These are phyloP conservation scores for Taiozyma onychis DNA, from an alignment of 1,139 yeast genomes.

Conservation along the genomic window DNA sequence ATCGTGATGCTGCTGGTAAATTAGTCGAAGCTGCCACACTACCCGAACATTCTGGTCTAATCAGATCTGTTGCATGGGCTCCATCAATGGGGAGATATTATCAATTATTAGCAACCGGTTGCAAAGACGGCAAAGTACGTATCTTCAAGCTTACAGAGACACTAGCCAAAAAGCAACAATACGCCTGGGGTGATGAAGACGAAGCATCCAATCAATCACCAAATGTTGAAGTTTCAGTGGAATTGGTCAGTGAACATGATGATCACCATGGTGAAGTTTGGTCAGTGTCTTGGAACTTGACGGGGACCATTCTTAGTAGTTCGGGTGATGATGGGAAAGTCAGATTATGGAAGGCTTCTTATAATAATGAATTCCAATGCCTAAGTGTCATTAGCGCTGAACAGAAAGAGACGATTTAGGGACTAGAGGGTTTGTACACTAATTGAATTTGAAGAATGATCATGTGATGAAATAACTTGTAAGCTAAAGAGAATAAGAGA, in stretches of 20 bases:
- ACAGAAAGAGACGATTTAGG: constrained; percentile 15
- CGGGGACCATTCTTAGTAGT: constrained; percentile 88
- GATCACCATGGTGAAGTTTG: constrained; percentile 91
- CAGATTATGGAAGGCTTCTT: constrained; percentile 86
- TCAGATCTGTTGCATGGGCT: constrained; percentile 93
- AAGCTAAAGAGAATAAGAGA: too few relatives aligned
- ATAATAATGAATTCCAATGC: constrained; percentile 83
- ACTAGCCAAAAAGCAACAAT: constrained; percentile 22
- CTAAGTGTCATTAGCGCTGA: constrained; percentile 84
- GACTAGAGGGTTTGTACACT: background rate
- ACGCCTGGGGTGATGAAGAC: constrained; percentile 11
- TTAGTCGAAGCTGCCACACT: constrained; percentile 39
- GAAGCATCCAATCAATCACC: constrained; percentile 12
- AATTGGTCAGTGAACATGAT: constrained; percentile 50
- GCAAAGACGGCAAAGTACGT: constrained; percentile 89
- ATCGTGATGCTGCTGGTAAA: constrained; percentile 41
- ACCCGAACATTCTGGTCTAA: constrained; percentile 82
- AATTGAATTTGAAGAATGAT: background rate
- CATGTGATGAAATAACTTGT: background rate
- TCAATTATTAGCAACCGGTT: constrained; percentile 89
- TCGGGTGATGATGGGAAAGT: constrained; percentile 96
- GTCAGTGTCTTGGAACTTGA: constrained; percentile 91
- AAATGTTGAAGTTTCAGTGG: constrained; percentile 32
- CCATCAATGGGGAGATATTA: constrained; percentile 91
- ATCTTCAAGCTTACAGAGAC: constrained; percentile 66